These are phyloP conservation scores for Aspergillus flavus DNA, from an alignment of 2,329 filamentous ascomycete genomes.

Conservation along the genomic window DNA sequence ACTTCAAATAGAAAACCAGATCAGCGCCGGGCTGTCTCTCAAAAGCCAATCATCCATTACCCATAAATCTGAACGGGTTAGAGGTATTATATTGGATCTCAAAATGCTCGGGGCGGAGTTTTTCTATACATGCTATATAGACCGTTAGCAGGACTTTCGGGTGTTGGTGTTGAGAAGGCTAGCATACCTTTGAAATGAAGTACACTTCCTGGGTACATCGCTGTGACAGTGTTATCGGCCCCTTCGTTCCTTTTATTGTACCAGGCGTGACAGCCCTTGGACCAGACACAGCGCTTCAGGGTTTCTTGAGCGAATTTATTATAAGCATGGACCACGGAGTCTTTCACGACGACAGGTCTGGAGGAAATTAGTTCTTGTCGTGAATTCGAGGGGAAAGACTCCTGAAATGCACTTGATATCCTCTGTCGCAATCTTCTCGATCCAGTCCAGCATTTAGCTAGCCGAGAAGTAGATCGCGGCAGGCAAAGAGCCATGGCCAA, in stretches of 20 bases:
- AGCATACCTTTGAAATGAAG: conserved; percentile 25
- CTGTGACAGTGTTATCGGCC: conserved; percentile 20
- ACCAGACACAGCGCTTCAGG: conserved; percentile 30
- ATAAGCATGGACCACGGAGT: conserved; percentile 21
- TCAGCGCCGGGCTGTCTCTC: conserved; percentile 14
- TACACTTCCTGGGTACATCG: conserved; percentile 28
- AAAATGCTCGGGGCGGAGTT: conserved; percentile 21
- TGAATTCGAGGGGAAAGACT: not conserved
- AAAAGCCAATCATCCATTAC: conserved; percentile 16
- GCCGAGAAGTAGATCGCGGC: conserved; percentile 18
- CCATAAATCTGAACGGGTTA: conserved; percentile 19
- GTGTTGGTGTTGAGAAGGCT: no score
- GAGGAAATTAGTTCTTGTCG: not conserved
- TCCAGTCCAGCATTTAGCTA: conserved; percentile 31
- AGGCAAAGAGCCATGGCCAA: conserved; percentile 28
- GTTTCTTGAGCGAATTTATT: conserved; percentile 26
- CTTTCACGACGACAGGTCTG: conserved; percentile 20
- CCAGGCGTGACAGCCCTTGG: conserved; percentile 30
- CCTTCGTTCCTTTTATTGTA: conserved; percentile 22
- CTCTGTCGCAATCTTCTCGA: conserved; percentile 28
- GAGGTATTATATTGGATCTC: conserved; percentile 18
- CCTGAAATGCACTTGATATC: conserved; percentile 17
- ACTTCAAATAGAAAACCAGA: conserved; percentile 16
- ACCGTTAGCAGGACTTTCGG: no score
- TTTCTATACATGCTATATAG: conserved; percentile 2